Conservation (phyloP, 2,329 filamentous ascomycete genomes). For the Dendryphion nanum region DNA sequence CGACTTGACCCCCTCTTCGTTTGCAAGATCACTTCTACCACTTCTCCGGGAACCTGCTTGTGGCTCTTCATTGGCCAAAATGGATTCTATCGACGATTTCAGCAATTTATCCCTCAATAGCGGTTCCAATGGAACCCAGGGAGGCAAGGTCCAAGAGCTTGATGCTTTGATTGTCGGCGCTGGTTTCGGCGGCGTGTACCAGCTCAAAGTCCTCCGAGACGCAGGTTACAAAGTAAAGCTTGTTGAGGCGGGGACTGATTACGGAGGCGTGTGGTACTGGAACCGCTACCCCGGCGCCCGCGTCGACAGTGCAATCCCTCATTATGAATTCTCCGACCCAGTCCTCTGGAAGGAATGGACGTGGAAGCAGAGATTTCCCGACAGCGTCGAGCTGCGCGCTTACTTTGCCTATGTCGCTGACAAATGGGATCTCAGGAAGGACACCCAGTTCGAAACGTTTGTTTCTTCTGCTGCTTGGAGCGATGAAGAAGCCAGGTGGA, state of each 20-base stretch:
- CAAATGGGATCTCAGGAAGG: constrained; percentile 21
- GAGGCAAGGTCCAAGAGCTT: constrained; percentile 7
- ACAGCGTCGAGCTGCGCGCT: constrained; percentile 13
- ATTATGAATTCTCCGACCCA: constrained; percentile 23
- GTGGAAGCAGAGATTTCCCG: constrained; percentile 21
- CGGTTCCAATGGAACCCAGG: not conserved
- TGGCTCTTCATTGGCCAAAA: no score
- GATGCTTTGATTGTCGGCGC: constrained; percentile 27
- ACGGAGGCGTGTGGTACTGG: constrained; percentile 27
- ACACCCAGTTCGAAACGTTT: constrained; percentile 42
- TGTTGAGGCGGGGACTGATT: constrained; percentile 16
- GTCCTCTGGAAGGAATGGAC: constrained; percentile 17
- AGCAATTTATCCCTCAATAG: constrained; percentile 3
- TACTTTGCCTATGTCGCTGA: constrained; percentile 21
- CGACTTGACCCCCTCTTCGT: no score
- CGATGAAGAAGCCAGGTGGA: constrained; percentile 41
- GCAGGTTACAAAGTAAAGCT: constrained; percentile 20
- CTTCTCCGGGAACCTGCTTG: no score
- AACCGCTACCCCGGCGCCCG: constrained; percentile 31
- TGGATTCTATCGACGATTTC: constrained; percentile 7
- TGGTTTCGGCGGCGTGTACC: constrained; percentile 29
- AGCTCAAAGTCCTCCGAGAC: constrained; percentile 24
- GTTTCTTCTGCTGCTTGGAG: constrained; percentile 46
- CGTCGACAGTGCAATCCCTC: constrained; percentile 19
- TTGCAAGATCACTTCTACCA: no score